A percentile compares a stretch with the other conserved stretches of the same genome.
phyloP scores from a whole-genome alignment of 2,329 filamentous ascomycete species.

The Xenoacremonium recifei region DNA sequence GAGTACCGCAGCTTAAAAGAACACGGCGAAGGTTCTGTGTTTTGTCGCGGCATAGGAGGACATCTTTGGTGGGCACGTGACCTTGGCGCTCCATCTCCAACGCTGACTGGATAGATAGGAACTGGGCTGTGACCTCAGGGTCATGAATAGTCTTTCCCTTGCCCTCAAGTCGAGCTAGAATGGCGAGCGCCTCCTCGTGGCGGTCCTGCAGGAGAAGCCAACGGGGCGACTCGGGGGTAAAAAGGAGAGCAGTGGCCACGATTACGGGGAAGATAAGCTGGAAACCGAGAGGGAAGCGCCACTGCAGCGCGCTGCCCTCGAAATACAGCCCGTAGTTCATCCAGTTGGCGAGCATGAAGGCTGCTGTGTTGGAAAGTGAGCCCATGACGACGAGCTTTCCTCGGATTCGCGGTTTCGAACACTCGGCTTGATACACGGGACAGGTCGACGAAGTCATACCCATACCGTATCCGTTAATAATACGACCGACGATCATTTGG shows the following conservation, averaged over 20 bases:
- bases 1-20: constrained; percentile 43
- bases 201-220: constrained; percentile 53
- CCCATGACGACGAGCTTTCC: constrained; percentile 46
- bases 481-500: constrained; percentile 40
- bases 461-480: constrained; percentile 41
- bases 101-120: constrained; percentile 34
- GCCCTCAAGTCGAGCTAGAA: constrained; percentile 57
- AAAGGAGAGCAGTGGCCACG: constrained; percentile 3
- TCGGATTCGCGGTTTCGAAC: constrained; percentile 32
- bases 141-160: constrained; percentile 43
- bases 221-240: constrained; percentile 46
- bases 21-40: constrained; percentile 36
- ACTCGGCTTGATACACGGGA: constrained; percentile 34
- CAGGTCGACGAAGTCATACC: constrained; percentile 34
- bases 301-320: constrained; percentile 30
- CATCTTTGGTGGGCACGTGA: constrained; percentile 31
- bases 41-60: constrained; percentile 35
- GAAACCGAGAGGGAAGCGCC: constrained; percentile 22
- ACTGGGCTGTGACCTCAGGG: constrained; percentile 29
- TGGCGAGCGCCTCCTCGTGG: constrained; percentile 53
- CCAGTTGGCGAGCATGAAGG: constrained; percentile 48
- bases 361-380: constrained; percentile 38
- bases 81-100: constrained; percentile 35
- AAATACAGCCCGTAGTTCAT: constrained; percentile 42
- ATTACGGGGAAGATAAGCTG: constrained; percentile 38